Percentiles rank a stretch among this genome's conserved stretches.
phyloP scores from a whole-genome alignment of 192 early-diverging fungal species.

The Umbelopsis sp. region DNA sequence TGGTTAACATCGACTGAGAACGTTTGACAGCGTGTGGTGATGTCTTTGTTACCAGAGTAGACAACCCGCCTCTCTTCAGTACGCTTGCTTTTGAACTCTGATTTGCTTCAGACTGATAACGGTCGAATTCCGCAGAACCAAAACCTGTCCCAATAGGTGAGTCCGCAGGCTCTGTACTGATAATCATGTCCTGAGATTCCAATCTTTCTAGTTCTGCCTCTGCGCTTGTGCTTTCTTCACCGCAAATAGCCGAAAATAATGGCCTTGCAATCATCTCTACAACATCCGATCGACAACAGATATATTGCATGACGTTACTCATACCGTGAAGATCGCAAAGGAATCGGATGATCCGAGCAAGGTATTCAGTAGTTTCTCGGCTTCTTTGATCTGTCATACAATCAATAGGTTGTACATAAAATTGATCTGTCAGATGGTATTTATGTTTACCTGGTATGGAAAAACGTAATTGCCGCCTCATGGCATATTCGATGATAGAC shows the following conservation, averaged over 20 bases:
- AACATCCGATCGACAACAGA: neutral
- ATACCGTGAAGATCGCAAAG: neutral
- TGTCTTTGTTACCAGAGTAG: conserved; percentile 38
- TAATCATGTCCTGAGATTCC: conserved; percentile 41
- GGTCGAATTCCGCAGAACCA: neutral
- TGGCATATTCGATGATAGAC: conserved; percentile 48
- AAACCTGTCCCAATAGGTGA: neutral
- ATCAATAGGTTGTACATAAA: neutral
- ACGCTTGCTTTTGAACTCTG: conserved; percentile 22
- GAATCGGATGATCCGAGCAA: neutral
- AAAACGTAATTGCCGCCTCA: conserved; percentile 12
- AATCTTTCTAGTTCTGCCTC: conserved; percentile 43
- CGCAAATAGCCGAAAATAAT: conserved; percentile 58
- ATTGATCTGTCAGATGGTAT: neutral
- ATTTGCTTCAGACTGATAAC: neutral
- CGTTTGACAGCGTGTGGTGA: conserved; percentile 40
- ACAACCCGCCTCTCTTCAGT: conserved; percentile 36
- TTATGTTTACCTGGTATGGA: neutral
- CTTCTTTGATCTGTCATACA: neutral
- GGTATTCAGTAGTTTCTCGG: neutral
- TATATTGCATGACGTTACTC: conserved; percentile 14
- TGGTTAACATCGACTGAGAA: conserved; percentile 26
- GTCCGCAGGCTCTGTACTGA: neutral
- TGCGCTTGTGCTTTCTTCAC: conserved; percentile 40
- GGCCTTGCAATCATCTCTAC: neutral